Conservation (phyloP, 2,329 filamentous ascomycete species). For the Endothia cerciana region DNA sequence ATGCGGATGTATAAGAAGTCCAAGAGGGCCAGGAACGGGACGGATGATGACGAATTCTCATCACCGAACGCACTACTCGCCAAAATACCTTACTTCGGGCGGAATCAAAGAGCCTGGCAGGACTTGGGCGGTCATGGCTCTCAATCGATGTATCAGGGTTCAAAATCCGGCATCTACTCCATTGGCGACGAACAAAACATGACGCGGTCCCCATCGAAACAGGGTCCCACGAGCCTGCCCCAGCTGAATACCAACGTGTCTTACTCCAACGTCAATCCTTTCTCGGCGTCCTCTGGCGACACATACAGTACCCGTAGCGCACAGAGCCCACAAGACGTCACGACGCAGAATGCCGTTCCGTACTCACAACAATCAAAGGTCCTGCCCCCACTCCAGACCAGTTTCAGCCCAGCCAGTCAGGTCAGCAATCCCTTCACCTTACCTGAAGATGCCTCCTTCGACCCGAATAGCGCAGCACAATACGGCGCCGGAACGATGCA, state of each 20-base stretch:
- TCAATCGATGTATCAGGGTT: slow-evolving; percentile 23
- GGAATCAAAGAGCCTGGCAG: slow-evolving; percentile 35
- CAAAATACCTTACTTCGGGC: slow-evolving; percentile 42
- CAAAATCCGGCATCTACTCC: slow-evolving; percentile 24
- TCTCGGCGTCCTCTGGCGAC: slow-evolving; percentile 19
- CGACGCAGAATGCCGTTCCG: slow-evolving; percentile 6
- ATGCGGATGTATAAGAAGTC: slow-evolving; percentile 45
- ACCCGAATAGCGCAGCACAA: slow-evolving; percentile 35
- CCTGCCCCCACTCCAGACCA: slow-evolving; percentile 19
- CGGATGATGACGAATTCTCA: slow-evolving; percentile 16
- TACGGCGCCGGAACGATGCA: slow-evolving; percentile 32
- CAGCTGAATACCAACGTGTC: slow-evolving; percentile 28
- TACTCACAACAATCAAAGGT: slow-evolving; percentile 9
- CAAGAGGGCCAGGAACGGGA: slow-evolving; percentile 33
- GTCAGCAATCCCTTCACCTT: slow-evolving; percentile 31
- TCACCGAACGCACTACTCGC: slow-evolving; percentile 33
- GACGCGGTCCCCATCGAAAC: slow-evolving; percentile 13
- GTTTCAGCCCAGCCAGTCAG: slow-evolving; percentile 15
- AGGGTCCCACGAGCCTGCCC: slow-evolving; percentile 17
- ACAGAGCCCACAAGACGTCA: slow-evolving; percentile 17
- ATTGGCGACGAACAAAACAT: slow-evolving; percentile 21
- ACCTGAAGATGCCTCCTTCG: slow-evolving; percentile 33
- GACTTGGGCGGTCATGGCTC: slow-evolving; percentile 35
- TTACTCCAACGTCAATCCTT: slow-evolving; percentile 29
- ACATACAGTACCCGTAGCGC: slow-evolving; percentile 4